Base-by-base conservation (phyloP, 305 asterid species). In the Lippia alba region DNA sequence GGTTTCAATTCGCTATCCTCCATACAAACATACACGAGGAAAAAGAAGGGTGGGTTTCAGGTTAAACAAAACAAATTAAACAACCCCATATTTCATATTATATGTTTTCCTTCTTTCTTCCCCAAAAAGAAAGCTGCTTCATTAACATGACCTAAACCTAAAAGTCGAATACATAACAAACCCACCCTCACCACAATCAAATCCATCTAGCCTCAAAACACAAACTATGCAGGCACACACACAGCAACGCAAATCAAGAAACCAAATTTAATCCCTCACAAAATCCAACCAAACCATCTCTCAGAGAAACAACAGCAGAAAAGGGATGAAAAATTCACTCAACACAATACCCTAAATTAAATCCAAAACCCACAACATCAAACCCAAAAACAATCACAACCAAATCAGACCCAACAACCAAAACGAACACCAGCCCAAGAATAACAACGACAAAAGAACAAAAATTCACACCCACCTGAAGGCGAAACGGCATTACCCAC, bases 401-500 rank as follows among this genome's bases (percentile, higher is more conserved):
- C 14, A 76, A 36, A 78, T 57, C 78, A 74, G 60, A 79, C 56
- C 78, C 49, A 53, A 61, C 40, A 16, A 54, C 72, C 44, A 34
- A 45, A 15, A n/a, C 44, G 55, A 8, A 58, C 11, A 5, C 51
- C 0, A 14, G 12, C 44, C 3, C 8, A 9, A 45, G 65, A 4
- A 15, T 17, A 8, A 4, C 44, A 39, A 41, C 17, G 39, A 6
- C 34, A 12, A 55, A 55, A 3, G 15, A 30, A 16, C 53, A 36
- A 76, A 1, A 4, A n/a, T 0, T 0, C 5, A 40, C 4, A 6
- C 0, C 41, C 74, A 85, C 87, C 84, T 73, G 79, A 20, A 66
- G 81, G 65, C 73, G 71, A 76, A 83, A 82, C 80, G 81, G 86
- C 86, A 82, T 78, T 76, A 80, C 81, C 90, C 62, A 71, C 68